Percentiles rank a stretch among this genome's conserved stretches.
Evolutionary conservation across 495 filamentous ascomycete species (phyloP).

Genomic region (Evernia prunastri): DNA sequence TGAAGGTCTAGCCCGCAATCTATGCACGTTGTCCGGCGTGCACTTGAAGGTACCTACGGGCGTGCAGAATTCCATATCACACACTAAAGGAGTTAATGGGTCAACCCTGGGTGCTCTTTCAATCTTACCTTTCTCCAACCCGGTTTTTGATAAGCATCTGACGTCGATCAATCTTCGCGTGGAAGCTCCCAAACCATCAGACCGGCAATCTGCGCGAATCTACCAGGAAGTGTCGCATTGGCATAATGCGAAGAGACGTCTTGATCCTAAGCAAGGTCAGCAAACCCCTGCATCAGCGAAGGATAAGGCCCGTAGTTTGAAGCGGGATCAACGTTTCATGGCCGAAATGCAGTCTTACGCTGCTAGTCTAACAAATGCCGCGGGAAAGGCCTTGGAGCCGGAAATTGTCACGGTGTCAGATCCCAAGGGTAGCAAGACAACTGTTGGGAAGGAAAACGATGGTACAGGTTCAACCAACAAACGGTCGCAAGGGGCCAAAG

Average conservation of each 20-base stretch:
- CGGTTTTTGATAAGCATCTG: constrained; percentile 53
- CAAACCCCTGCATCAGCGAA: constrained; percentile 22
- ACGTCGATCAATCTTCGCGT: constrained; percentile 43
- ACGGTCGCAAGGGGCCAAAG: constrained; percentile 27
- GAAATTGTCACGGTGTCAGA: constrained; percentile 48
- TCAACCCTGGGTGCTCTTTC: constrained; percentile 24
- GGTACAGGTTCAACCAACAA: constrained; percentile 25
- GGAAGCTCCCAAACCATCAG: constrained; percentile 23
- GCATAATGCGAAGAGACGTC: constrained; percentile 52
- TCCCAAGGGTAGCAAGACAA: constrained; percentile 13
- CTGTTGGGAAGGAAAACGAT: constrained; percentile 19
- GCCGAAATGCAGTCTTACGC: constrained; percentile 61
- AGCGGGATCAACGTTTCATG: constrained; percentile 50
- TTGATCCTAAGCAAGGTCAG: constrained; percentile 38
- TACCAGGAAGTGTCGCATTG: constrained; percentile 59
- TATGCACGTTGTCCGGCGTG: constrained; percentile 9
- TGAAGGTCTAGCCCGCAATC: constrained; percentile 6
- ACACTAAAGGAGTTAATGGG: constrained; percentile 15
- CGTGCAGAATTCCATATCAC: not conserved
- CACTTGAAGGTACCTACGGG: not conserved
- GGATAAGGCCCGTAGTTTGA: constrained; percentile 31
- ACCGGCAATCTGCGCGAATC: constrained; percentile 29
- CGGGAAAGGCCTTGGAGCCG: constrained; percentile 56
- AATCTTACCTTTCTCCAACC: constrained; percentile 56
- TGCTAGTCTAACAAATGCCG: constrained; percentile 59